phyloP scores from a whole-genome alignment of 2,329 filamentous ascomycete genomes.

The Chlorencoelia australis region DNA sequence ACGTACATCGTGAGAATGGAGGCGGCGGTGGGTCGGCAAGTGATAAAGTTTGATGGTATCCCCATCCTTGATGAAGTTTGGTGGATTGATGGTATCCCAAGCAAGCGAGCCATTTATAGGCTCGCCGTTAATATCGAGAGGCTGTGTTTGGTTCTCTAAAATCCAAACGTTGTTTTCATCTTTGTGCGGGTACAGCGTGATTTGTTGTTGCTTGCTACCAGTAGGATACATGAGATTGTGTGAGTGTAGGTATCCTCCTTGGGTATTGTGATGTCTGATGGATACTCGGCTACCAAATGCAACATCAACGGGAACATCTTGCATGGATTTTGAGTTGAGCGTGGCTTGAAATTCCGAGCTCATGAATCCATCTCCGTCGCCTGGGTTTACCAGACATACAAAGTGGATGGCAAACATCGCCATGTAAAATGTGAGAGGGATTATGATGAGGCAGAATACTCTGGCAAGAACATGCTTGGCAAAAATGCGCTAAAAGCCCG shows the following conservation, averaged over 20 bases:
- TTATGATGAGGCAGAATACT: conserved; percentile 80
- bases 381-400: conserved; percentile 82
- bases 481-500: conserved; percentile 53
- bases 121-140: conserved; percentile 63
- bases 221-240: conserved; percentile 96
- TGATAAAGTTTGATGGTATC: conserved; percentile 78
- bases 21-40: conserved; percentile 68
- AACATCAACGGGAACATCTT: conserved; percentile 86
- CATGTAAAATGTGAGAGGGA: conserved; percentile 86
- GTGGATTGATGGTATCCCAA: conserved; percentile 66
- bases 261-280: conserved; percentile 91
- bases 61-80: conserved; percentile 65
- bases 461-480: conserved; percentile 91
- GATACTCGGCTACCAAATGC: conserved; percentile 77
- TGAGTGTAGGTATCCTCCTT: conserved; percentile 95
- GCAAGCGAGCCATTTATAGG: conserved; percentile 71
- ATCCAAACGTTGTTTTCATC: conserved; percentile 96
- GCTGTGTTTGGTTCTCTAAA: conserved; percentile 92
- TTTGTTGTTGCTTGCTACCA: conserved; percentile 96
- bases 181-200: conserved; percentile 97
- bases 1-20: conserved; percentile 93
- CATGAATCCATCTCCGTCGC: conserved; percentile 98
- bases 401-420: conserved; percentile 98
- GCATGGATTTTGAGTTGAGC: conserved; percentile 92
- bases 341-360: conserved; percentile 98